Base-by-base conservation (phyloP, 208 protist genomes). In the Trypanosomatidae sp. region DNA sequence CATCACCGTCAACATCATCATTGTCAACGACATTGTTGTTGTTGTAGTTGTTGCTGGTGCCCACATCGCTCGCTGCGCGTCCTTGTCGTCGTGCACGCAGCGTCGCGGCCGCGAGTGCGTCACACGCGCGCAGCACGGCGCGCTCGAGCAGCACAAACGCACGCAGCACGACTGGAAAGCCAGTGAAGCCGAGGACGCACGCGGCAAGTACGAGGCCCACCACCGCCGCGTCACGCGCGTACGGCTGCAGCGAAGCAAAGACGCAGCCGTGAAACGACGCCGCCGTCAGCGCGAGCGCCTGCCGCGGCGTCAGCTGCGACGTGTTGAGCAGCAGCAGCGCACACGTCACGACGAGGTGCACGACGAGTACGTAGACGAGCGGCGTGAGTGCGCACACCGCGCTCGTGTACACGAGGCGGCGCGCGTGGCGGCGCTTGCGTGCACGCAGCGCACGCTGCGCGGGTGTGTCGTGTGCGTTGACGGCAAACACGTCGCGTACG, bases 221-320 rank as follows among this genome's bases (percentile, higher is more conserved):
- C 18, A 84, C 65, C 4, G 53, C 61, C 13, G 43, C 32, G 25
- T 88, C 74, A 0, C 22, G 25, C 1, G 54, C 62, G 43, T 74
- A 88, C 15, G 27, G 30, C 27, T 78, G 66, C 70, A 84, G 78
- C 3, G 79, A 50, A 1, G 72, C 35, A 48, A 88, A 84, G 32
- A 84, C 72, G 43, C 67, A 72, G 40, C 74, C 64, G 35, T 84
- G 79, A 48, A 88, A 88, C 8, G 79, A 66, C 3, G 66, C 66
- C 6, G 78, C 33, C 2, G 48, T 48, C 45, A 79, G 68, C 41
- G 59, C 61, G 37, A 81, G 41, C 4, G 64, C 54, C 1, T 71
- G 46, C 11, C 58, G 43, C 7, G 18, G 28, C 1, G 55, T 61
- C n/a, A 84, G 45, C 20, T 49, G 38, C 18, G 71, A 74, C 21